Evolutionary conservation across 179 eudicot species (phyloP), one percentile per base, ranked within the genome.

Genomic region (Heliamphora pulchella): DNA sequence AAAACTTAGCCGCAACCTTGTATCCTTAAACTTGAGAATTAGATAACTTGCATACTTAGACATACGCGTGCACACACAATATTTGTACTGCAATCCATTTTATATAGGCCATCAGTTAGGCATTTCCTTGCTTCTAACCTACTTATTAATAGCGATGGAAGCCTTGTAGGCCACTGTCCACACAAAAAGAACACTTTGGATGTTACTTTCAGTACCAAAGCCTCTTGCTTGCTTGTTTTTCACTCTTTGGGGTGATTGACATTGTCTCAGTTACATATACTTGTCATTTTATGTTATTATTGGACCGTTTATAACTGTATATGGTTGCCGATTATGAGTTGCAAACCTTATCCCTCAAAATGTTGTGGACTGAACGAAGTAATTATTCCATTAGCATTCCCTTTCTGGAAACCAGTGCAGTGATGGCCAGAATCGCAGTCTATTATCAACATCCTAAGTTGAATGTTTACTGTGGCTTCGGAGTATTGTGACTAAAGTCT

Each of bases 321-420:
- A 41, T 43, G 51, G 70, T 65, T 65, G 9, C 39, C 46, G 39
- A 22, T 8, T 41, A 51, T 1, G 10, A 43, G 51, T 68, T 44
- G 72, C 22, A 44, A 68, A 15, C 22, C 20, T 43, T 66, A 8
- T 5, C 39, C 43, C 20, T 68, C 53, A 2, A 68, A 68, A 68
- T 68, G 46, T 44, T 2, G 6, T 44, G 72, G 20, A 68, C 51
- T 18, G 39, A 71, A 71, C 74, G 8, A 71, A 47, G 55, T 6
- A 46, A 20, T 39, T 47, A 48, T 48, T 58, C 50, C 11, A 14
- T 20, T 20, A 20, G 41, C 74, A 43, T 46, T 71, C 44, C 3
- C 43, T 71, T 54, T 48, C 58, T 47, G 74, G 74, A 39, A 47
- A 8, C 74, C 50, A 54, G 39, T 75, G 67, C 78, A 17, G 39